Conservation (phyloP, 2,329 filamentous ascomycete species). For the Daldinia sp. region DNA sequence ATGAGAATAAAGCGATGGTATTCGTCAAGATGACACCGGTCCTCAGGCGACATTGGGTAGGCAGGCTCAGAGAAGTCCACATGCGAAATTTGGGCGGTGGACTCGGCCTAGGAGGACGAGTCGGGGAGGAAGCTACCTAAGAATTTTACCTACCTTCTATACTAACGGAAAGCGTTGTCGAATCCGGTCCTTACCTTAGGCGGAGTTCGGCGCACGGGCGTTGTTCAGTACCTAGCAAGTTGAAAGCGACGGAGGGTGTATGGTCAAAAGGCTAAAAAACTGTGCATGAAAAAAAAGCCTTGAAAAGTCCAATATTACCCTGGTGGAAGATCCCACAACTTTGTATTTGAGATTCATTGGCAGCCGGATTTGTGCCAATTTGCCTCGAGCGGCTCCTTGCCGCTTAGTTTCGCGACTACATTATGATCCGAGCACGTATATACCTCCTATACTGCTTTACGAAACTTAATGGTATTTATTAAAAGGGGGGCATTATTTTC, state of each 20-base stretch:
- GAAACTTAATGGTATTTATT: constrained; percentile 29
- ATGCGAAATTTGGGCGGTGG: constrained; percentile 52
- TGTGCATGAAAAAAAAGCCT: constrained; percentile 12
- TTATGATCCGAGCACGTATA: constrained; percentile 28
- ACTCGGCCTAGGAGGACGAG: constrained; percentile 51
- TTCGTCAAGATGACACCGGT: constrained; percentile 70
- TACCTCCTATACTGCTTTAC: constrained; percentile 21
- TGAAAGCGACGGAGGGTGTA: constrained; percentile 9
- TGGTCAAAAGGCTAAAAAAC: constrained; percentile 7
- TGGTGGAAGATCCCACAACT: constrained; percentile 11
- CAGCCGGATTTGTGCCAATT: constrained; percentile 14
- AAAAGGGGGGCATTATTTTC: constrained; percentile 2
- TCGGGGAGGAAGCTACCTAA: constrained; percentile 49
- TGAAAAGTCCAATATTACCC: constrained; percentile 11
- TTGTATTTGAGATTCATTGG: constrained; percentile 16
- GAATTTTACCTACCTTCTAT: neutral
- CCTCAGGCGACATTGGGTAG: constrained; percentile 68
- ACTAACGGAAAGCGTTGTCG: constrained; percentile 1
- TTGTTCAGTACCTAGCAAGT: constrained; percentile 9
- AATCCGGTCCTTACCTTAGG: constrained; percentile 1
- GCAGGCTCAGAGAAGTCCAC: constrained; percentile 62
- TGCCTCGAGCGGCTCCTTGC: constrained; percentile 4
- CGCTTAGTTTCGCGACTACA: constrained; percentile 6
- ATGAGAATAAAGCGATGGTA: constrained; percentile 70
- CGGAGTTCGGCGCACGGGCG: constrained; percentile 31